Base-by-base conservation (phyloP, 176 grass and related monocot species). In the Tuctoria greenei region DNA sequence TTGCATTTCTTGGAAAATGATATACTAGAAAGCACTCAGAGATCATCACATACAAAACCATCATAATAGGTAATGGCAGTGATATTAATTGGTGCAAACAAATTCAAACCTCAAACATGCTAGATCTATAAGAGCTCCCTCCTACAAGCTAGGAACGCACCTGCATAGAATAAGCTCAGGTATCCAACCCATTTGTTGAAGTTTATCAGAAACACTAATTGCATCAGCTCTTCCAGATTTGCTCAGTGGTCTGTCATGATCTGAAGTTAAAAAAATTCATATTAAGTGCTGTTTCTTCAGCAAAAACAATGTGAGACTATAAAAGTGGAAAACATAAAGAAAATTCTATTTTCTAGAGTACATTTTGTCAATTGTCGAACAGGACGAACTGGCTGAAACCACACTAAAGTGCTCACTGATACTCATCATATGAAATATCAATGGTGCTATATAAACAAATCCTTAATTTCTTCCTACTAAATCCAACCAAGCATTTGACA, bases 161-260 rank as follows among this genome's bases (percentile, higher is more conserved):
- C 95, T 98, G 69, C 84, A 94, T 54, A 98, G 79, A 67, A 98
- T 84, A 65, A 94, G 87, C 72, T 98, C 91, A 1, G 95, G 91
- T 87, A 90, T 88, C 95, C 95, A 98, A 40, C 91, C 91, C 82
- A 92, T 85, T 18, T 98, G 84, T 64, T 84, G 88, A 56, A 94
- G 92, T 55, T 98, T 98, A 71, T 64, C 77, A 72, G 91, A 85
- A 60, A 93, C 41, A 24, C 75, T 93, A 35, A 98, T 90, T 84
- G 91, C 95, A 75, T 90, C 91, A 47, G 64, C 72, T 79, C 72
- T 80, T 37, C 95, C 95, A 36, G 50, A 40, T 88, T 91, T 86
- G 68, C 88, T 98, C 56, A 98, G 69, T 24, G 91, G 88, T 52
- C 91, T 90, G 61, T 92, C 91, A 86, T 98, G 95, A 84, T 98